Base-by-base conservation (phyloP, 345 rosid species). In the Hibiscus mutabilis region DNA sequence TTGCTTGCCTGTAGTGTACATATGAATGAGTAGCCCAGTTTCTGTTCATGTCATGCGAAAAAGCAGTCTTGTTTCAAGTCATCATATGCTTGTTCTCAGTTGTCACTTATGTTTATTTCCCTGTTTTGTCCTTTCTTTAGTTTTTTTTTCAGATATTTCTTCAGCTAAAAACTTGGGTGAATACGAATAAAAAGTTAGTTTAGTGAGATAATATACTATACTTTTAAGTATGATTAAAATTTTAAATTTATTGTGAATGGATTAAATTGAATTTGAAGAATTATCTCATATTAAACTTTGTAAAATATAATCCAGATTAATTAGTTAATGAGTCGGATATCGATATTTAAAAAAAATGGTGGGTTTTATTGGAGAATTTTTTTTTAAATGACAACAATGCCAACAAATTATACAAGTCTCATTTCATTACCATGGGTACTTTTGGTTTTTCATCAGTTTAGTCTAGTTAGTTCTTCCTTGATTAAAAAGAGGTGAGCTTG, bases 1-100 rank as follows among this genome's bases (percentile, higher is more conserved):
- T 64, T 69, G 49, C 24, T 64, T 69, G 49, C 24, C 3, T n/a
- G 13, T 22, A n/a, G n/a, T n/a, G n/a, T n/a, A n/a, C n/a, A n/a
- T n/a, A n/a, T n/a, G n/a, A n/a, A n/a, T n/a, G 77, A 58, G 77
- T 80, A 83, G 86, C 83, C 66, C 44, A 79, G 81, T 46, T 40
- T 51, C 83, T 51, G 85, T 58, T 71, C 74, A 60, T 75, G 79
- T 58, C 76, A 59, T n/a, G 58, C 37, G 37, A 65, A 80, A 71
- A 60, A 70, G 66, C 60, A 68, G 62, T 70, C 64, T 18, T 42
- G 74, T 64, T 64, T 72, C 75, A 29, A 69, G 24, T 66, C 77
- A 81, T 81, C 78, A 78, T 73, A 49, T 66, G 74, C 60, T 24
- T 18, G 22, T 37, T 19, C 31, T 57, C 60, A 57, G n/a, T 4